Percentiles rank a stretch among this genome's conserved stretches.
Evolutionary conservation across 2,329 filamentous ascomycete genomes (phyloP).

Genomic region (Monilinia fructigena): DNA sequence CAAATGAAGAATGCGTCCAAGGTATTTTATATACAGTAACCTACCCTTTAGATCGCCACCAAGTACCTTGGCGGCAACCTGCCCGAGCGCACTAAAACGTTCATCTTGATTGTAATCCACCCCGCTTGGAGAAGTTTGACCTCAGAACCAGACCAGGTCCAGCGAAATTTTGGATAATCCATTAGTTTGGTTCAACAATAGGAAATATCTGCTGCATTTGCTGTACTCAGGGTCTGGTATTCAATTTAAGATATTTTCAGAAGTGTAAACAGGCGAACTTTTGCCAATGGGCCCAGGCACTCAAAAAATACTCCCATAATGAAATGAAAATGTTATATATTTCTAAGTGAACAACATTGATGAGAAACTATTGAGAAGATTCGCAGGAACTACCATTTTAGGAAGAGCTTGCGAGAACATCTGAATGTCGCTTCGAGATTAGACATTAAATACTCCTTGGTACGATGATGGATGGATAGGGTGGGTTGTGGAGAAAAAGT

Average conservation of each 20-base stretch:
- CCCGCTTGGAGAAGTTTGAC: not conserved
- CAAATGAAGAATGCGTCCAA: not conserved
- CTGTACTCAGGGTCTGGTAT: not conserved
- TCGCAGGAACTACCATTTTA: no score
- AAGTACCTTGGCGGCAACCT: not conserved
- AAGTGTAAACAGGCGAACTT: no score
- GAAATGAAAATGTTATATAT: not conserved
- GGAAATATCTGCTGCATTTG: not conserved
- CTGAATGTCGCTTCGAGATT: no score
- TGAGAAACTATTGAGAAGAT: no score
- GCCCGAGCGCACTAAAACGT: no score
- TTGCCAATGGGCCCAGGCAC: no score
- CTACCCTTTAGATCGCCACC: not conserved
- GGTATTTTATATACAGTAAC: slow-evolving; percentile 3
- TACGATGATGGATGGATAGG: not conserved
- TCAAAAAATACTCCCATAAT: not conserved
- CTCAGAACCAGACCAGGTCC: not conserved
- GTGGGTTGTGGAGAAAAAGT: not conserved
- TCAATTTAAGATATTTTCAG: no score
- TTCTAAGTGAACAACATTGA: not conserved
- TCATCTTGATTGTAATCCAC: not conserved
- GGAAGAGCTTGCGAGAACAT: no score
- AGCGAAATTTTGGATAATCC: not conserved
- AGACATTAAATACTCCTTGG: no score
- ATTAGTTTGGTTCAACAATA: not conserved